phyloP scores from a whole-genome alignment of 176 grass and related monocot genomes.

The Saccharum officinarum region DNA sequence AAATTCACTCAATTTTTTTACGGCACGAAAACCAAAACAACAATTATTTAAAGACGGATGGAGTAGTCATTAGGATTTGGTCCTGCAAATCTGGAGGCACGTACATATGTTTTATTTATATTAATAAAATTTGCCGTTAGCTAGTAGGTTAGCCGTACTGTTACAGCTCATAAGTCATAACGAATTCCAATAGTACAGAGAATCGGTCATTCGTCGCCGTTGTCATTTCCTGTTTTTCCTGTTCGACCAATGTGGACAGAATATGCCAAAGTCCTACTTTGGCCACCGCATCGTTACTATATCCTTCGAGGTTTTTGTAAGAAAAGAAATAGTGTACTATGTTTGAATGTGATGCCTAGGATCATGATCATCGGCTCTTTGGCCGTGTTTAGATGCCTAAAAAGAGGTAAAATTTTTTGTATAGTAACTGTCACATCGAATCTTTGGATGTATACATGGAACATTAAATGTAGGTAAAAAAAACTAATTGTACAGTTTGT shows the following conservation, averaged over 20 bases:
- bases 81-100: not conserved
- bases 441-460: too few relatives aligned
- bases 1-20: too few relatives aligned
- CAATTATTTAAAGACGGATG: too few relatives aligned
- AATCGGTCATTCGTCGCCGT: slow-evolving; percentile 16
- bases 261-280: slow-evolving; percentile 31
- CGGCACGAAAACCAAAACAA: too few relatives aligned
- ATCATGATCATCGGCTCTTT: too few relatives aligned
- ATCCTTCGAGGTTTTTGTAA: slow-evolving; percentile 20
- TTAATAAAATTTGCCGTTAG: not conserved
- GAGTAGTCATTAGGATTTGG: not conserved
- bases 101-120: not conserved
- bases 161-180: not conserved
- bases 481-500: too few relatives aligned
- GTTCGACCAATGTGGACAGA: slow-evolving; percentile 15
- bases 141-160: not conserved
- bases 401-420: too few relatives aligned
- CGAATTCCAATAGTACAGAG: not conserved
- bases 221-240: slow-evolving; percentile 6
- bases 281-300: slow-evolving; percentile 15
- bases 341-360: slow-evolving; percentile 10
- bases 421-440: too few relatives aligned
- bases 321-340: not conserved
- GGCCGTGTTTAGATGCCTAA: too few relatives aligned
- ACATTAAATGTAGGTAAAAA: too few relatives aligned